A percentile compares a stretch with the other conserved stretches of the same genome.
phyloP scores from a whole-genome alignment of 2,329 filamentous ascomycete species.

The Bipolaris gigantea region DNA sequence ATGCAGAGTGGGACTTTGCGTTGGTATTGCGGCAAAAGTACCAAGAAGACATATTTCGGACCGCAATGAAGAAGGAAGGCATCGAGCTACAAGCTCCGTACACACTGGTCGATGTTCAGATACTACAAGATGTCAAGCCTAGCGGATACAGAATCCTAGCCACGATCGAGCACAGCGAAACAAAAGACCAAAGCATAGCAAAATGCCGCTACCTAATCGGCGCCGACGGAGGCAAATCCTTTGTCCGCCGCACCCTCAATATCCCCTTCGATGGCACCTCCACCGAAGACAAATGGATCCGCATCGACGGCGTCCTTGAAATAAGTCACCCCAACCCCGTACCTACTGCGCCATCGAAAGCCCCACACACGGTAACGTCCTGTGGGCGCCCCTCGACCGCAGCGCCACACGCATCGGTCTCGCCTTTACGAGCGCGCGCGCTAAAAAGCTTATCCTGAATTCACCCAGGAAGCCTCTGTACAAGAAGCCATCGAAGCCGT shows the following conservation, averaged over 20 bases:
- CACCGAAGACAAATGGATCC: slow-evolving; percentile 57
- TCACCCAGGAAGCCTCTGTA: slow-evolving; percentile 44
- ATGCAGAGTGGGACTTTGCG: slow-evolving; percentile 56
- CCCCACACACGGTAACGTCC: slow-evolving; percentile 57
- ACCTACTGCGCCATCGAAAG: slow-evolving; percentile 55
- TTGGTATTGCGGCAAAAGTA: slow-evolving; percentile 60
- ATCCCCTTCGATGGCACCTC: slow-evolving; percentile 56
- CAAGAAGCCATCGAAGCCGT: slow-evolving; percentile 46
- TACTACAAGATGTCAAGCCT: slow-evolving; percentile 40
- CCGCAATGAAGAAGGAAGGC: slow-evolving; percentile 44
- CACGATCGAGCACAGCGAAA: slow-evolving; percentile 34
- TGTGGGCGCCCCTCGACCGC: slow-evolving; percentile 59
- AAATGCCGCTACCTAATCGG: slow-evolving; percentile 55
- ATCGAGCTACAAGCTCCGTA: slow-evolving; percentile 43
- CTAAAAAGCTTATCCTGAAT: slow-evolving; percentile 40
- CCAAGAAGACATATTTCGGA: slow-evolving; percentile 57
- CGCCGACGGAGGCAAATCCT: slow-evolving; percentile 55
- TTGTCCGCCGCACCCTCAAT: slow-evolving; percentile 51
- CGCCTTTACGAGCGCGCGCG: slow-evolving; percentile 52
- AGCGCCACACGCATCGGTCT: slow-evolving; percentile 59
- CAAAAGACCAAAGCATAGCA: slow-evolving; percentile 30
- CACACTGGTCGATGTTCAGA: slow-evolving; percentile 44
- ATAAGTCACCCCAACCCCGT: slow-evolving; percentile 54
- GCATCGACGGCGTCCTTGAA: slow-evolving; percentile 55
- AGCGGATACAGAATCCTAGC: slow-evolving; percentile 33